Conservation (phyloP, 352 stramenopile genomes). For the Phytophthora citricola region DNA sequence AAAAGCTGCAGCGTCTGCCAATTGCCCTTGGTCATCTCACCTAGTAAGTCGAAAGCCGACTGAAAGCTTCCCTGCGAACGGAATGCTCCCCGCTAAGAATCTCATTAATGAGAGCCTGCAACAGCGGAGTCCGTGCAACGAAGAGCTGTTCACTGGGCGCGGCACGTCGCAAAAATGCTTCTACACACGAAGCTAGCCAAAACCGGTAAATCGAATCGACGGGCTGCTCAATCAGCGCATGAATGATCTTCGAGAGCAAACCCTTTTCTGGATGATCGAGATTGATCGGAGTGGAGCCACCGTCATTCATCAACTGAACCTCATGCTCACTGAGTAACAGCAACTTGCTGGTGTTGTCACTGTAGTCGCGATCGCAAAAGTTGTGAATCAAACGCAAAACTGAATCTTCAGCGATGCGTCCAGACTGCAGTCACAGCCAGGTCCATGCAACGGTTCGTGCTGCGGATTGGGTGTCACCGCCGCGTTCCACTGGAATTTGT, state of each 20-base stretch:
- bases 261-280: slow-evolving; percentile 78
- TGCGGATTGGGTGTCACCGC: slow-evolving; percentile 46
- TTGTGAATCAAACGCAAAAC: slow-evolving; percentile 97
- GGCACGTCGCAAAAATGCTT: slow-evolving; percentile 94
- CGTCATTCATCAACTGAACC: slow-evolving; percentile 55
- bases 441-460: slow-evolving; percentile 73
- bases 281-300: slow-evolving; percentile 58
- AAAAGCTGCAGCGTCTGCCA: slow-evolving; percentile 90
- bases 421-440: slow-evolving; percentile 94
- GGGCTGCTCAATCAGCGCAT: slow-evolving; percentile 90
- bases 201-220: slow-evolving; percentile 96
- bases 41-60: slow-evolving; percentile 96
- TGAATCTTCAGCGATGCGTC: slow-evolving; percentile 96
- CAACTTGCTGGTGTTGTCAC: slow-evolving; percentile 84
- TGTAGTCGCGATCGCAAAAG: slow-evolving; percentile 95
- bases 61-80: slow-evolving; percentile 93
- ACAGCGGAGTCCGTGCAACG: slow-evolving; percentile 86
- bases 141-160: slow-evolving; percentile 91
- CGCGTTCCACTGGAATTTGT: slow-evolving; percentile 91
- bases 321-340: slow-evolving; percentile 80
- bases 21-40: slow-evolving; percentile 96
- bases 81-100: slow-evolving; percentile 85
- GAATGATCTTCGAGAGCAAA: slow-evolving; percentile 92
- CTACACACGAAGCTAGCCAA: slow-evolving; percentile 96
- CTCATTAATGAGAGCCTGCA: slow-evolving; percentile 89